Percentiles rank a stretch among this genome's conserved stretches.
Conservation (phyloP, 192 early-diverging fungal genomes). For the Fimicolochytrium jonesii region DNA sequence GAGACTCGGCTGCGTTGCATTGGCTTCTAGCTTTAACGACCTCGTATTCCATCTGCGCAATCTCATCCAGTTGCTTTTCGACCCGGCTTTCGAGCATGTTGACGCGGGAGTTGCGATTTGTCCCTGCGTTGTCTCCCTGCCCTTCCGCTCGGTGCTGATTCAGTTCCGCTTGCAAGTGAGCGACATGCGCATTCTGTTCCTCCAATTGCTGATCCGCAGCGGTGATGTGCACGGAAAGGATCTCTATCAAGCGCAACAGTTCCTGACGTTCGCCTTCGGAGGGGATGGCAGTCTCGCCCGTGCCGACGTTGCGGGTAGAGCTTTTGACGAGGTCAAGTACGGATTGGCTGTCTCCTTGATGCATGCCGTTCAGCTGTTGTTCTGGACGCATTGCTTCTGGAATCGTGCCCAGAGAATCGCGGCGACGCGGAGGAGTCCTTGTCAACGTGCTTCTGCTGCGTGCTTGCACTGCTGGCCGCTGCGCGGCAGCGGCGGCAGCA, state of each 20-base stretch:
- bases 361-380: too few relatives aligned
- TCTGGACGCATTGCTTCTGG: too few relatives aligned
- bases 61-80: constrained; percentile 18
- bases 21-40: constrained; percentile 8
- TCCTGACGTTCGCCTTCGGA: constrained; percentile 21
- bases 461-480: too few relatives aligned
- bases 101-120: not conserved
- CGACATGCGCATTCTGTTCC: constrained; percentile 3
- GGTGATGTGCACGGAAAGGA: constrained; percentile 16
- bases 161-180: constrained; percentile 6
- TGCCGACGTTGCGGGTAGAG: not conserved
- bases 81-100: constrained; percentile 1
- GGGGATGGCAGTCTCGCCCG: not conserved
- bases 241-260: constrained; percentile 20
- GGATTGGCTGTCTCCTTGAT: too few relatives aligned
- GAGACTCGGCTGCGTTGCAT: constrained; percentile 4
- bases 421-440: too few relatives aligned
- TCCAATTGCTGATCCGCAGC: constrained; percentile 15
- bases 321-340: not conserved
- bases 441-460: too few relatives aligned
- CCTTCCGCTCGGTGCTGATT: not conserved
- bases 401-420: not conserved
- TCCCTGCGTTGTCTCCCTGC: not conserved
- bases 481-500: not conserved
- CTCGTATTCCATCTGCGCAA: constrained; percentile 25